These are phyloP conservation scores for Debaryomyces castellii DNA, from an alignment of 805 yeast genomes.

Conservation along the genomic window DNA sequence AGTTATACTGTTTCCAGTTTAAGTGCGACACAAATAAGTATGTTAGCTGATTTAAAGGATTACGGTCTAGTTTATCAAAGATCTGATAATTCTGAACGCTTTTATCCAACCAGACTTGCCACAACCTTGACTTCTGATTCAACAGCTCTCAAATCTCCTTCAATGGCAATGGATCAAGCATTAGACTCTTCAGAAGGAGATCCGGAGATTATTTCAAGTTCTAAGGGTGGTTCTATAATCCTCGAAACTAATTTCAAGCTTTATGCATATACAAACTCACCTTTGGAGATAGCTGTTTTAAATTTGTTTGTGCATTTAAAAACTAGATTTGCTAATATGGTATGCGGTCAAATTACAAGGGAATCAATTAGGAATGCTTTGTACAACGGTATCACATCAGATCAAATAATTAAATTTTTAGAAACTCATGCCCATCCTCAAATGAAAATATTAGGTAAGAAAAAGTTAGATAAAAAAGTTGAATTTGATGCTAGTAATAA, in stretches of 20 bases:
- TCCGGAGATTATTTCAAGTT: slow-evolving; percentile 17
- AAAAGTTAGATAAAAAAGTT: slow-evolving; percentile 60
- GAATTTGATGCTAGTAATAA: slow-evolving; percentile 59
- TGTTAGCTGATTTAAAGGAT: slow-evolving; percentile 88
- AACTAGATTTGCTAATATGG: slow-evolving; percentile 87
- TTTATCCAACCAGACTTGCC: slow-evolving; percentile 89
- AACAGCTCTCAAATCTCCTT: slow-evolving; percentile 66
- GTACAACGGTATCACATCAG: slow-evolving; percentile 88
- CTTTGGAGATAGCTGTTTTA: slow-evolving; percentile 89
- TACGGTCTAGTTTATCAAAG: slow-evolving; percentile 82
- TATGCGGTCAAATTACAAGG: slow-evolving; percentile 88
- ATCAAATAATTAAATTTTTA: slow-evolving; percentile 85
- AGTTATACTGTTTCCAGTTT: slow-evolving; percentile 73
- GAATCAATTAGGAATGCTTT: slow-evolving; percentile 87
- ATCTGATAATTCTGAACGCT: slow-evolving; percentile 54
- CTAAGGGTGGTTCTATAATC: slow-evolving; percentile 66
- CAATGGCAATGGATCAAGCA: slow-evolving; percentile 73
- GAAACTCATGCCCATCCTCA: slow-evolving; percentile 94
- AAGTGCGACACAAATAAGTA: slow-evolving; percentile 75
- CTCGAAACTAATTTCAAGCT: slow-evolving; percentile 92
- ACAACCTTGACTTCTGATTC: slow-evolving; percentile 87
- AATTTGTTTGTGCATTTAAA: slow-evolving; percentile 84
- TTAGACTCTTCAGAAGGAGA: slow-evolving; percentile 26
- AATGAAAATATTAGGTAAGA: slow-evolving; percentile 75
- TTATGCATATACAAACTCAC: slow-evolving; percentile 91